Evolutionary conservation across 2,329 filamentous ascomycete species (phyloP), one percentile per base, ranked within the genome.

Genomic region (Claviceps sp.): DNA sequence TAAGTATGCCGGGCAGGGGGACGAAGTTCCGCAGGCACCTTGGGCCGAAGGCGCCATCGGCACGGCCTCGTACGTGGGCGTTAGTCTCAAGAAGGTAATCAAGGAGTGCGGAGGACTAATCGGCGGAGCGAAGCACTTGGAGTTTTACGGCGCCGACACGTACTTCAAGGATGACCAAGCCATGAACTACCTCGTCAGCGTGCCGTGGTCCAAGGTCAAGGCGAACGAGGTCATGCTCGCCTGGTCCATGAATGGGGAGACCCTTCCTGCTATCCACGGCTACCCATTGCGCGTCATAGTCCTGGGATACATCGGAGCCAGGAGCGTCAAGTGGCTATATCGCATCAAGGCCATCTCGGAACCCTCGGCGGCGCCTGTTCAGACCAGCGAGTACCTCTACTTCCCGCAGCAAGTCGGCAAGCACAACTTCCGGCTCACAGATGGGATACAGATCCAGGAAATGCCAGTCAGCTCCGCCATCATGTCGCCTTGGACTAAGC

Each of bases 221-320:
- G 67, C 72, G 8, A 76, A 84, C 56, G 80, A 86, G 59, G 83
- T 86, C 0, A 69, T 86, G 48, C 70, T 86, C 0, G 79, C 78
- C 0, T 86, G 81, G 81, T 79, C 85, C 59, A 86, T 86, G 83
- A 86, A 86, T 56, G 82, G 77, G 5, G 69, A 83, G 55, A 72
- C 72, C 0, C 68, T 86, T 0, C 83, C 82, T 0, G 72, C 70
- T 11, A 84, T 85, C 54, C 84, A 86, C 54, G 83, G 83, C 0
- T 81, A 72, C 24, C 83, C 83, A 0, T 66, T 86, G 0, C 73
- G 83, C 5, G 70, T 74, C 0, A 72, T 86, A 0, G 81, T 85
- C 0, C 71, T 82, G 57, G 81, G 81, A 0, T 85, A 85, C 56
- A 84, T 86, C 53, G 83, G 82, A 1, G 83, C 82, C 0, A 65